These are phyloP conservation scores for Naematelia aurantialba DNA, from an alignment of 768 basidiomycete genomes.

Conservation along the genomic window DNA sequence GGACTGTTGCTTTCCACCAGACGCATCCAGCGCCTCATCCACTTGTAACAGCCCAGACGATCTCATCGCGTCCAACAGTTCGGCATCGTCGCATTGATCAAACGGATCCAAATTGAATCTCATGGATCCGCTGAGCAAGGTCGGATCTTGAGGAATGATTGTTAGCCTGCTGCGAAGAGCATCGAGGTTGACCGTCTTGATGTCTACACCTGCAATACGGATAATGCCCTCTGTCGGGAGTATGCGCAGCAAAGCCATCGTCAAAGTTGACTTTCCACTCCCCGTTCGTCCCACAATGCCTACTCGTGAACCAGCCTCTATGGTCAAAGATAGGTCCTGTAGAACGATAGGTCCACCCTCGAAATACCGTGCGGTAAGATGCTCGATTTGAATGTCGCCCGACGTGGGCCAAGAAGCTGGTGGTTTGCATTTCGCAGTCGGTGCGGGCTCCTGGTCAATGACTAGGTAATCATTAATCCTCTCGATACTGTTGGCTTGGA, in stretches of 20 bases:
- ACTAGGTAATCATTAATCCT: constrained; percentile 59
- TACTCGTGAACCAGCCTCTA: neutral
- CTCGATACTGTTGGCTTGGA: constrained; percentile 50
- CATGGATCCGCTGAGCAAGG: neutral
- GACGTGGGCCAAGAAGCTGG: constrained; percentile 54
- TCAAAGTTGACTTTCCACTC: constrained; percentile 4
- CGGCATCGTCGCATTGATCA: neutral
- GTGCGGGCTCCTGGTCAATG: constrained; percentile 59
- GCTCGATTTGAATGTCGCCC: neutral
- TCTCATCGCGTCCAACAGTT: neutral
- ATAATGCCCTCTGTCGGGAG: neutral
- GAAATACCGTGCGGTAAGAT: neutral
- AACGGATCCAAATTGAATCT: neutral
- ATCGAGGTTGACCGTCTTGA: neutral
- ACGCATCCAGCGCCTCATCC: neutral
- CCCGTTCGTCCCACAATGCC: constrained; percentile 2
- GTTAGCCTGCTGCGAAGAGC: neutral
- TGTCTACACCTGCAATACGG: neutral
- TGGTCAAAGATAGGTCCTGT: constrained; percentile 1
- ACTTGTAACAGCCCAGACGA: neutral
- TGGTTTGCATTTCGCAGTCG: constrained; percentile 54
- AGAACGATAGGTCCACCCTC: constrained; percentile 1
- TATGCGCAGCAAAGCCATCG: neutral
- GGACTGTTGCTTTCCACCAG: neutral
- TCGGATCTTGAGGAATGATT: constrained; percentile 2